phyloP scores from a whole-genome alignment of 352 stramenopile genomes.

The Detonula confervacea region DNA sequence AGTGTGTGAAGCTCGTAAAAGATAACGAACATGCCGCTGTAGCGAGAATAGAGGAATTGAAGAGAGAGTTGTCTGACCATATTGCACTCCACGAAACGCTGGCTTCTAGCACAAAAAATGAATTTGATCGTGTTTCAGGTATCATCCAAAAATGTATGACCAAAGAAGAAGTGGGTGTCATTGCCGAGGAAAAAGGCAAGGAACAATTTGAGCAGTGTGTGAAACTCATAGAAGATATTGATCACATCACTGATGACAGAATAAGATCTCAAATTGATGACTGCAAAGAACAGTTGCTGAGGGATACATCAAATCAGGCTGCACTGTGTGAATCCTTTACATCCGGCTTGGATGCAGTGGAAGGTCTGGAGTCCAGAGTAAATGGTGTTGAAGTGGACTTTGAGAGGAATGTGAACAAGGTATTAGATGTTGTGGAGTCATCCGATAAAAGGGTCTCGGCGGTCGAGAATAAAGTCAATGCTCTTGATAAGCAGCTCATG shows the following conservation, averaged over 20 bases:
- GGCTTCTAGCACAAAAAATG: too few species aligned
- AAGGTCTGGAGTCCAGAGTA: slow-evolving; percentile 13
- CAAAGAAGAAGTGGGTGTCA: slow-evolving; percentile 4
- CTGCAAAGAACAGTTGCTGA: not conserved
- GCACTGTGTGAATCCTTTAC: not conserved
- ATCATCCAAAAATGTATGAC: not conserved
- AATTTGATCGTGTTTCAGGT: too few species aligned
- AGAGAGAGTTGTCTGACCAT: not conserved
- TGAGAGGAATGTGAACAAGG: not conserved
- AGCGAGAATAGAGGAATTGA: slow-evolving; percentile 1
- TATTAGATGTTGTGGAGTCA: slow-evolving; percentile 18
- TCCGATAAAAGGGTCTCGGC: slow-evolving; percentile 14
- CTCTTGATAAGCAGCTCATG: not conserved
- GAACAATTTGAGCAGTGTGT: slow-evolving; percentile 6
- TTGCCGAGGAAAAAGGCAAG: slow-evolving; percentile 1
- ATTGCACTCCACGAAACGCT: not conserved
- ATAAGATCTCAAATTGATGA: not conserved
- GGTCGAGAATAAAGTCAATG: not conserved
- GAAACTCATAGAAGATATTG: slow-evolving; percentile 2
- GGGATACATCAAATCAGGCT: not conserved
- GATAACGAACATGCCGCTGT: not conserved
- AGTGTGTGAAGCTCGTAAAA: not conserved
- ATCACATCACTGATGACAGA: slow-evolving; percentile 2
- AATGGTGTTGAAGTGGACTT: slow-evolving; percentile 19
- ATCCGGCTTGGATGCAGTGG: not conserved